A percentile compares a stretch with the other conserved stretches of the same genome.
Evolutionary conservation across 2,329 filamentous ascomycete genomes (phyloP).

Genomic region (Calonectria hawksworthii): DNA sequence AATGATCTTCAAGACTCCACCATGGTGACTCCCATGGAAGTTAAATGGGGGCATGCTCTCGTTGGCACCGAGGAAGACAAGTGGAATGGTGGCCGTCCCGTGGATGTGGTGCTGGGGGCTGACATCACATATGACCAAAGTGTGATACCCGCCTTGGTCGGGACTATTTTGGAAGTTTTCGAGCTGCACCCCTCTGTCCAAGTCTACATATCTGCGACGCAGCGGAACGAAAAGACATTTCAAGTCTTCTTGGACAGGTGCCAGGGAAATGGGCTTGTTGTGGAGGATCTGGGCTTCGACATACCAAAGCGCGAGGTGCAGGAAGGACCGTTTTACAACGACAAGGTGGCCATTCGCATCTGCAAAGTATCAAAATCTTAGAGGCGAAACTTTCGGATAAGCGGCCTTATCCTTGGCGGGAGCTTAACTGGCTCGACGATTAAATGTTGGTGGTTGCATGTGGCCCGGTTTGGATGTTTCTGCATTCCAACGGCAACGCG

Average conservation of each 20-base stretch:
- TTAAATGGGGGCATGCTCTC: slow-evolving; percentile 75
- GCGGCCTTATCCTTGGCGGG: not conserved
- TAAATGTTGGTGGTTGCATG: not conserved
- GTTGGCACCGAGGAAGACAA: slow-evolving; percentile 68
- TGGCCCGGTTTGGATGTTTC: not conserved
- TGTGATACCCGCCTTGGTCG: slow-evolving; percentile 74
- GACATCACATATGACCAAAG: slow-evolving; percentile 83
- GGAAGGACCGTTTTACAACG: slow-evolving; percentile 75
- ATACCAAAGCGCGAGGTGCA: slow-evolving; percentile 59
- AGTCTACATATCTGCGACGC: slow-evolving; percentile 78
- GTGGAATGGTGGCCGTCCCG: slow-evolving; percentile 61
- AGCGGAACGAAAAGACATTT: slow-evolving; percentile 80
- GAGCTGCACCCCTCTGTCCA: slow-evolving; percentile 67
- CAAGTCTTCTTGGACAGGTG: slow-evolving; percentile 73
- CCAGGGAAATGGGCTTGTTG: slow-evolving; percentile 58
- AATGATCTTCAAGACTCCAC: slow-evolving; percentile 71
- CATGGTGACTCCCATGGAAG: slow-evolving; percentile 63
- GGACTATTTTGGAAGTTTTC: slow-evolving; percentile 75
- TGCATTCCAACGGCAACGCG: slow-evolving; percentile 41
- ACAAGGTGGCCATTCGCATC: slow-evolving; percentile 71
- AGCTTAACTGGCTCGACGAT: not conserved
- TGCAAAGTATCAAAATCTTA: slow-evolving; percentile 48
- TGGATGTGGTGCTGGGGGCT: slow-evolving; percentile 80
- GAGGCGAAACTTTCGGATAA: slow-evolving; percentile 8
- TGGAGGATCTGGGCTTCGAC: slow-evolving; percentile 60